A percentile compares a stretch with the other conserved stretches of the same genome.
Conservation (phyloP, 1,139 yeast genomes). For the Pichiaceae sp. region DNA sequence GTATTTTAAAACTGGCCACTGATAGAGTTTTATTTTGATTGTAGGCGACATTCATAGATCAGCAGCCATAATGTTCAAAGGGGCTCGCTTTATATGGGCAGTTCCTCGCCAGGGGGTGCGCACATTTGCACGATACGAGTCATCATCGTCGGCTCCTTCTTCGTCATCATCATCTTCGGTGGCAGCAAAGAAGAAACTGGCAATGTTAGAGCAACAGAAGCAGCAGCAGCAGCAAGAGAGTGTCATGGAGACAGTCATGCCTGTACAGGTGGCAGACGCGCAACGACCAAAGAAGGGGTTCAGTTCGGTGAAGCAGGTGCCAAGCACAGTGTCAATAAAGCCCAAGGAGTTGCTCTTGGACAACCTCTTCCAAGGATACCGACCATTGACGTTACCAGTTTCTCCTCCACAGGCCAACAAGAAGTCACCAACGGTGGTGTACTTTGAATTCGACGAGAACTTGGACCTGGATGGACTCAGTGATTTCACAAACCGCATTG, state of each 20-base stretch:
- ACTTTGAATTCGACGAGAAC: conserved; percentile 13
- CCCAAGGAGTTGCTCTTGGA: conserved; percentile 24
- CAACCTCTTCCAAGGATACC: conserved; percentile 24
- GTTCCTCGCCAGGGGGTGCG: no score
- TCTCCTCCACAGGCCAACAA: conserved; percentile 10
- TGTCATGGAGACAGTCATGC: background rate
- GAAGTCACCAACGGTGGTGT: conserved; percentile 7
- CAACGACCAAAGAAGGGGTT: conserved; percentile 19
- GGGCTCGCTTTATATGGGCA: no score
- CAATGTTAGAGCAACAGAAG: conserved; percentile 7
- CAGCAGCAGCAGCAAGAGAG: conserved; percentile 5
- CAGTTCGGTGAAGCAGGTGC: conserved; percentile 23
- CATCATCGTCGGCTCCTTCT: no score
- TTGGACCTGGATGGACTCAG: conserved; percentile 5
- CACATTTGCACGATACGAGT: no score
- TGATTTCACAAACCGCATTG: background rate
- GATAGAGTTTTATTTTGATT: no score
- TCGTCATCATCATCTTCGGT: conserved; percentile 6
- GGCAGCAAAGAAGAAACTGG: conserved; percentile 8
- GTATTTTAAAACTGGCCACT: no score
- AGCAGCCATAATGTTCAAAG: no score
- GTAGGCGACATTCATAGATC: no score
- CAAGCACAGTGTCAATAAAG: conserved; percentile 21
- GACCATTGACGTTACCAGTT: conserved; percentile 24
- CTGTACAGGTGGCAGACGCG: conserved; percentile 2